phyloP scores from a whole-genome alignment of 1,284 basidiomycete species.

The Coniophora puteana region DNA sequence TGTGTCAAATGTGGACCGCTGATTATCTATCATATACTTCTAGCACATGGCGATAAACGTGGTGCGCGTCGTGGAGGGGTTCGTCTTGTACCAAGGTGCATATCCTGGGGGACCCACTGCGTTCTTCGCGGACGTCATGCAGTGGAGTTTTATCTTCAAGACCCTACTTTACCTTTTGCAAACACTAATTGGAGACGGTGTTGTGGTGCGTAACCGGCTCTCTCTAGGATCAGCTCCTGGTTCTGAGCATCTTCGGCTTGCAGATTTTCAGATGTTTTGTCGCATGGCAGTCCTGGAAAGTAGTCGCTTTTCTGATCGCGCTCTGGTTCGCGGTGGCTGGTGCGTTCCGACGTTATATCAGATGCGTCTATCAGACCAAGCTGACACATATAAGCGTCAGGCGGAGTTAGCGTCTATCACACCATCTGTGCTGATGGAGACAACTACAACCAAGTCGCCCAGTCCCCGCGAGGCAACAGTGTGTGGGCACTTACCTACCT shows the following conservation, averaged over 20 bases:
- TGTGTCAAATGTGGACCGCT: neutral
- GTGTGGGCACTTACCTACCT: too few species aligned
- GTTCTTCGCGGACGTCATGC: conserved; percentile 17
- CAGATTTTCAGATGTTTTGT: conserved; percentile 28
- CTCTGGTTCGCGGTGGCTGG: conserved; percentile 18
- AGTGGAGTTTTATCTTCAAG: conserved; percentile 19
- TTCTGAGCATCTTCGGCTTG: too few species aligned
- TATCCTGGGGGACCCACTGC: conserved; percentile 16
- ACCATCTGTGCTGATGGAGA: too few species aligned
- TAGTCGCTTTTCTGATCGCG: conserved; percentile 17
- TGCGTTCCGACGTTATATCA: too few species aligned
- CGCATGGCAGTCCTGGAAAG: conserved; percentile 19
- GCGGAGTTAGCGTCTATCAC: too few species aligned
- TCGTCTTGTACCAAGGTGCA: conserved; percentile 15
- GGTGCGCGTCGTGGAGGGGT: conserved; percentile 17
- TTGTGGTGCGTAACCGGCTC: conserved; percentile 12
- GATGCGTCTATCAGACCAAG: too few species aligned
- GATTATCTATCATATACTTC: neutral
- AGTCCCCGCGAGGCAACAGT: too few species aligned
- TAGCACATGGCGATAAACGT: conserved; percentile 22
- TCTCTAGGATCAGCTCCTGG: neutral
- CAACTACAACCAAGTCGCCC: too few species aligned
- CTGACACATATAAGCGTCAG: too few species aligned
- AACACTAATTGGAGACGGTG: conserved; percentile 17
- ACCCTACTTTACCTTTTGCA: conserved; percentile 18